A percentile compares a stretch with the other conserved stretches of the same genome.
Conservation (phyloP, 352 stramenopile genomes). For the Blastocystis sp. region DNA sequence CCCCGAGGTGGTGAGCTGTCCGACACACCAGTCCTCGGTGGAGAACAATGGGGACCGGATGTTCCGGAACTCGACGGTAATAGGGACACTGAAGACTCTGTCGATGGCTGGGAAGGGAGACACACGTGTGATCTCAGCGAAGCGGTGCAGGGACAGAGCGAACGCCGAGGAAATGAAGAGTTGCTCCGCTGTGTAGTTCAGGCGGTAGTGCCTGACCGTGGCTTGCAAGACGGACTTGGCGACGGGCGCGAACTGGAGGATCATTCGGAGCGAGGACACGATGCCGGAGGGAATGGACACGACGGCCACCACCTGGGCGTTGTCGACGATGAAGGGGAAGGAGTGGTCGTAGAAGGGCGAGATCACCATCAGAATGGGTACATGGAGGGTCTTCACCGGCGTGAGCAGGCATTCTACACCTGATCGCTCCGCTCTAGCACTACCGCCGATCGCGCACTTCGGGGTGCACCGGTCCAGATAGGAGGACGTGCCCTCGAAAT, state of each 20-base stretch:
- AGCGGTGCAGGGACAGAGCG: neutral
- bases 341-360: constrained; percentile 38
- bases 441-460: neutral
- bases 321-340: constrained; percentile 8
- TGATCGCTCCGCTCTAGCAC: neutral
- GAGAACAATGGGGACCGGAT: neutral
- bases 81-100: constrained; percentile 6
- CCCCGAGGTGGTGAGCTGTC: neutral
- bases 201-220: neutral
- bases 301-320: neutral
- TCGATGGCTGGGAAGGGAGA: neutral
- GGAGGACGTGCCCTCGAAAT: constrained; percentile 4
- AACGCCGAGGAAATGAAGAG: constrained; percentile 54
- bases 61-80: constrained; percentile 31
- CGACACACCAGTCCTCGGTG: constrained; percentile 38
- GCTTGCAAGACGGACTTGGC: neutral
- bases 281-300: constrained; percentile 29
- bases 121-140: neutral
- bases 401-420: neutral
- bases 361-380: neutral
- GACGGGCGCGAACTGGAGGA: constrained; percentile 25
- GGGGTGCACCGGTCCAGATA: constrained; percentile 2
- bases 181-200: neutral
- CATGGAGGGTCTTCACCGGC: neutral
- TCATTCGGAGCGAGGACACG: neutral